A percentile compares a stretch with the other conserved stretches of the same genome.
Conservation (phyloP, 1,139 yeast genomes). For the Lodderomyces margitis region DNA sequence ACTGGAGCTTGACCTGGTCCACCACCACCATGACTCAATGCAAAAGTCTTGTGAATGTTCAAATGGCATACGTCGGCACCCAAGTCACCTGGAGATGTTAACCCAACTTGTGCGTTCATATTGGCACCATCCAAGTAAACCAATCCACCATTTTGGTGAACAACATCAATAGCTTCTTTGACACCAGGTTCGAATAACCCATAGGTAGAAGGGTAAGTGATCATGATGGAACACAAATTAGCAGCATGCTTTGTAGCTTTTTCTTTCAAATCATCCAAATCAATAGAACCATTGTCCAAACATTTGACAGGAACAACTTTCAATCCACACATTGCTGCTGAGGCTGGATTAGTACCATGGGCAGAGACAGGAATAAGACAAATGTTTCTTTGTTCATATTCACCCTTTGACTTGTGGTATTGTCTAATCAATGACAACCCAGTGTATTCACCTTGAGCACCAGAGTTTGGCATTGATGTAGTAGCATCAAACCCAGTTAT, state of each 20-base stretch:
- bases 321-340: slow-evolving; percentile 96
- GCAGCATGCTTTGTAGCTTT: slow-evolving; percentile 73
- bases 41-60: slow-evolving; percentile 94
- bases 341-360: slow-evolving; percentile 98
- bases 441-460: slow-evolving; percentile 98
- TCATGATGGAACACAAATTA: slow-evolving; percentile 86
- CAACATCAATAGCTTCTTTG: slow-evolving; percentile 75
- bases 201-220: slow-evolving; percentile 95
- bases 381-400: slow-evolving; percentile 66
- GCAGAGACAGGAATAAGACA: slow-evolving; percentile 97
- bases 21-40: slow-evolving; percentile 99
- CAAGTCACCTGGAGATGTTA: slow-evolving; percentile 94
- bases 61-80: slow-evolving; percentile 99
- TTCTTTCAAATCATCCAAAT: slow-evolving; percentile 66
- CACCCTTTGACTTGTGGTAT: slow-evolving; percentile 71
- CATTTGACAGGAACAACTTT: slow-evolving; percentile 93
- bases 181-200: slow-evolving; percentile 95
- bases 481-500: slow-evolving; percentile 95
- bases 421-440: slow-evolving; percentile 86
- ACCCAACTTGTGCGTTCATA: slow-evolving; percentile 98
- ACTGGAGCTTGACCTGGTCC: slow-evolving; percentile 99
- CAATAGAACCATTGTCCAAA: slow-evolving; percentile 79
- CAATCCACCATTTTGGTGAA: slow-evolving; percentile 87
- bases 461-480: slow-evolving; percentile 94
- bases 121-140: slow-evolving; percentile 98